Evolutionary conservation across 2,329 filamentous ascomycete genomes (phyloP), one percentile per base, ranked within the genome.

Genomic region (Fusarium sororula): DNA sequence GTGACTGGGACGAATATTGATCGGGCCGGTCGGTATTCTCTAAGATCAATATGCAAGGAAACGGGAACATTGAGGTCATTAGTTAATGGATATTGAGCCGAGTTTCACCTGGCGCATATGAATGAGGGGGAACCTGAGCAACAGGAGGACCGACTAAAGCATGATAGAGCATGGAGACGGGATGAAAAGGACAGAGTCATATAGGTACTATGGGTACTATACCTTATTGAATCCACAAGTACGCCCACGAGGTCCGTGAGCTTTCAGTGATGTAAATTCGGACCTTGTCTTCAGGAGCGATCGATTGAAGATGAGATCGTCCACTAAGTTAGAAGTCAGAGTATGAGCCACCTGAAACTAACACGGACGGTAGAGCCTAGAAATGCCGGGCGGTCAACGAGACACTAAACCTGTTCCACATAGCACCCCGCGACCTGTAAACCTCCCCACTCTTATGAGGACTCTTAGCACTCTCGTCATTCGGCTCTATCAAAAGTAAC

Each of bases 371-470:
- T 24, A 12, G 24, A 38, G 56, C 8, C 13, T 26, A 28, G 35
- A 79, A 78, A 66, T 83, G 81, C 80, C 80, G 78, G 79, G 82
- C 81, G 81, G 82, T 83, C 79, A 82, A 48, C 3, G 15, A 3
- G 4, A 11, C 59, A 69, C 78, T 81, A 81, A 60, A 45, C 77
- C 73, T 45, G 10, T 72, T 73, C 45, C 20, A 62, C 37, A 26
- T 18, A n/a, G 39, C 70, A 79, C 80, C 80, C 77, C 80, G 79
- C 80, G 65, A 75, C 75, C 65, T 69, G 53, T 62, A 50, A 56
- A 66, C 68, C 57, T 73, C 78, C 76, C 77, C 78, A 79, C 77
- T 67, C 54, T 57, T 68, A 72, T 65, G 66, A 74, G 69, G 45
- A 51, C 68, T 77, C 69, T 68, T 66, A 56, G 68, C 32, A 54